Conservation (phyloP, 2,329 filamentous ascomycete genomes). For the Cryphonectria nitschkei region DNA sequence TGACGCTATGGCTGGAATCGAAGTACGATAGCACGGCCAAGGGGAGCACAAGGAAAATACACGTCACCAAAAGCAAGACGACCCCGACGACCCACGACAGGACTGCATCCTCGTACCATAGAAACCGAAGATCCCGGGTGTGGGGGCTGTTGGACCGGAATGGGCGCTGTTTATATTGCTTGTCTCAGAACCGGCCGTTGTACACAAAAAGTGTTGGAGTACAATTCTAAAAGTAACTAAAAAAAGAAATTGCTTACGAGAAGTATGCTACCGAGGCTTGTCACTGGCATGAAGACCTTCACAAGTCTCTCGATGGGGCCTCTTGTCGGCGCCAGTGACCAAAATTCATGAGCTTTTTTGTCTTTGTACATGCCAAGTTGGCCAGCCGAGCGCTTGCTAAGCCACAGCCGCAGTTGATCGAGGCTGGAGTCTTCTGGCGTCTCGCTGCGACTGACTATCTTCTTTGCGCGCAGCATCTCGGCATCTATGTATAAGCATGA, state of each 20-base stretch:
- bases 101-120: not conserved
- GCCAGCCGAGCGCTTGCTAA: not conserved
- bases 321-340: not conserved
- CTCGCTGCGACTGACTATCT: not conserved
- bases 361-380: conserved; percentile 3
- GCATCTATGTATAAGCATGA: not conserved
- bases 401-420: conserved; percentile 9
- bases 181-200: not conserved
- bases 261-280: not conserved
- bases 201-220: not conserved
- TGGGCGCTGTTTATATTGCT: not conserved
- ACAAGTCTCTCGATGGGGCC: conserved; percentile 16
- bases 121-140: not conserved
- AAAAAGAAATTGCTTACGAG: not conserved
- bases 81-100: conserved; percentile 6
- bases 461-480: conserved; percentile 1
- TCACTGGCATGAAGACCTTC: conserved; percentile 6
- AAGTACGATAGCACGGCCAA: conserved; percentile 19
- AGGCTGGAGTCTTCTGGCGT: not conserved
- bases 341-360: conserved; percentile 4
- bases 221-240: not conserved
- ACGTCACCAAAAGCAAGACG: conserved; percentile 6
- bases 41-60: conserved; percentile 14
- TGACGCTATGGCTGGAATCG: not conserved
- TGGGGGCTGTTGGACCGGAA: not conserved